These are phyloP conservation scores for Cytauxzoon felis DNA, from an alignment of 169 alveolate species.

Conservation along the genomic window DNA sequence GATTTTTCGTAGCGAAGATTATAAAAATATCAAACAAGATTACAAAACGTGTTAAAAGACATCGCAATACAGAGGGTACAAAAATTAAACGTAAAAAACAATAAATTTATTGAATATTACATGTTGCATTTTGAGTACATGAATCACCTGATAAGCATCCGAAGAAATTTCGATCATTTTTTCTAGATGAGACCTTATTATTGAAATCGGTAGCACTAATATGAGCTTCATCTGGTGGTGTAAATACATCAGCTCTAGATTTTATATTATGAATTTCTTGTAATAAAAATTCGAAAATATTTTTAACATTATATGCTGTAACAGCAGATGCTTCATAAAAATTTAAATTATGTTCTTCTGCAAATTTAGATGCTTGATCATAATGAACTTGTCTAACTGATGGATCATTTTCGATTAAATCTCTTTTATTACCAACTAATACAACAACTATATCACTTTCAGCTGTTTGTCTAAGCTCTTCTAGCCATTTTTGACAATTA, in stretches of 20 bases:
- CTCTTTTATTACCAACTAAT: constrained; percentile 98
- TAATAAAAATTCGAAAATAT: constrained; percentile 90
- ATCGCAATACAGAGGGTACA: too few relatives aligned
- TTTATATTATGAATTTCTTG: constrained; percentile 79
- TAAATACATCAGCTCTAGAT: constrained; percentile 42
- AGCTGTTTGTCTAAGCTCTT: constrained; percentile 94
- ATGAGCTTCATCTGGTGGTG: constrained; percentile 28
- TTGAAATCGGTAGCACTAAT: constrained; percentile 21
- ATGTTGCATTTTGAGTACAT: too few relatives aligned
- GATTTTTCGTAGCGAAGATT: constrained; percentile 94
- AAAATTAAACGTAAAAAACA: too few relatives aligned
- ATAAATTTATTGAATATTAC: too few relatives aligned
- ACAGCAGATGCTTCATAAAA: constrained; percentile 96
- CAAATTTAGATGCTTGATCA: constrained; percentile 84
- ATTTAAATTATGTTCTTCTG: constrained; percentile 83
- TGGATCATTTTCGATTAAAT: constrained; percentile 87
- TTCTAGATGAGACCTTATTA: background rate
- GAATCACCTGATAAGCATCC: too few relatives aligned
- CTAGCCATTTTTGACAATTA: constrained; percentile 90
- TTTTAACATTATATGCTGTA: constrained; percentile 92
- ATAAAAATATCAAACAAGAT: constrained; percentile 32
- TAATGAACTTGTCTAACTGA: constrained; percentile 85
- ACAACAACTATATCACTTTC: constrained; percentile 96
- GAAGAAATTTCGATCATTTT: background rate
- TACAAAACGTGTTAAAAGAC: too few relatives aligned